A percentile compares a stretch with the other conserved stretches of the same genome.
Evolutionary conservation across 2,329 filamentous ascomycete genomes (phyloP).

Genomic region (Fusarium sambucinum): DNA sequence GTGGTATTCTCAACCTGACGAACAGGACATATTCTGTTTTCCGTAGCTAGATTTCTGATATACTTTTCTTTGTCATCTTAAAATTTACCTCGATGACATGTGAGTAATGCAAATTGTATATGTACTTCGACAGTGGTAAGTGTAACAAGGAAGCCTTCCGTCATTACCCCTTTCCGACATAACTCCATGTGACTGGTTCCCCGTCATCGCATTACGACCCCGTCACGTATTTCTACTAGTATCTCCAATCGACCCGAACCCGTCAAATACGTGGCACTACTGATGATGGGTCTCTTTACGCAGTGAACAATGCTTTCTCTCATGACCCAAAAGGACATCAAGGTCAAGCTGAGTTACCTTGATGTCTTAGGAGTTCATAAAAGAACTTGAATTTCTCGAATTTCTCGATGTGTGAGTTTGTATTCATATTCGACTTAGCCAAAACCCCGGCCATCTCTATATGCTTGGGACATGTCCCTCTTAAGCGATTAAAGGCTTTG

Average conservation of each 20-base stretch:
- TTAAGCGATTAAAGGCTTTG: neutral
- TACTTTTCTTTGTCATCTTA: slow-evolving; percentile 20
- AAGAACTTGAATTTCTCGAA: neutral
- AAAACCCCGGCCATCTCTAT: too few relatives aligned
- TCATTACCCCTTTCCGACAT: neutral
- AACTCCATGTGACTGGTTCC: neutral
- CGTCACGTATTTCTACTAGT: neutral
- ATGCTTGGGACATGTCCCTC: too few relatives aligned
- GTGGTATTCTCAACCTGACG: slow-evolving; percentile 19
- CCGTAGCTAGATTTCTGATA: slow-evolving; percentile 46
- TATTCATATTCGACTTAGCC: too few relatives aligned
- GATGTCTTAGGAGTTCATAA: neutral
- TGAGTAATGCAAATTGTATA: neutral
- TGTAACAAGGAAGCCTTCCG: neutral
- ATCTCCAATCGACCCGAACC: neutral
- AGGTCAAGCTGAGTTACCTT: neutral
- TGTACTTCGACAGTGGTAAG: neutral
- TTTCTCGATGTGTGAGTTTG: too few relatives aligned
- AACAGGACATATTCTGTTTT: slow-evolving; percentile 36
- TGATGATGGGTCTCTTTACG: neutral
- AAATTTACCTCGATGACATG: neutral
- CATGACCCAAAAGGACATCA: neutral
- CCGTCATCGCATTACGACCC: slow-evolving; percentile 3
- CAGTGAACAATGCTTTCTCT: neutral
- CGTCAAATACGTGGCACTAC: neutral